Percentiles rank a stretch among this genome's conserved stretches.
These are phyloP conservation scores for Metschnikowia borealis DNA, from an alignment of 805 yeast species.

Conservation along the genomic window DNA sequence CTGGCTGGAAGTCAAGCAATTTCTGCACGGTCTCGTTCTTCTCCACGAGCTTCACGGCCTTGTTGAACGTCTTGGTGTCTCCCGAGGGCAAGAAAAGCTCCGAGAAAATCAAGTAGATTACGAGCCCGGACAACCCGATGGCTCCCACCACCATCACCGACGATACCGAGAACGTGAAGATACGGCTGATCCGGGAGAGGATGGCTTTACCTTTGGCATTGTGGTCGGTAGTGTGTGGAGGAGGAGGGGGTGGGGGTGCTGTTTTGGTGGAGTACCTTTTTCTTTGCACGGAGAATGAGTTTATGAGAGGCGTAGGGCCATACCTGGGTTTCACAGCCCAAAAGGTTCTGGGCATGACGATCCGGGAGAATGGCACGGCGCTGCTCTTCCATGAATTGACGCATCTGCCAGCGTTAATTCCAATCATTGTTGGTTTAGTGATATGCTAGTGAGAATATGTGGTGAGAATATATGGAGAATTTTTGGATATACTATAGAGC, in stretches of 20 bases:
- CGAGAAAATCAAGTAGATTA: constrained; percentile 69
- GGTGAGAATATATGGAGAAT: background rate
- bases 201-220: constrained; percentile 39
- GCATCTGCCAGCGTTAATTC: background rate
- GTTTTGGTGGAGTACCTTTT: constrained; percentile 18
- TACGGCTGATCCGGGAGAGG: constrained; percentile 48
- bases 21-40: constrained; percentile 57
- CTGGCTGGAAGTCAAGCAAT: constrained; percentile 50
- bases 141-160: constrained; percentile 65
- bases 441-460: too few relatives aligned
- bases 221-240: constrained; percentile 32
- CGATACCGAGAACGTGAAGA: constrained; percentile 59
- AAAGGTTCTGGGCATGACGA: background rate
- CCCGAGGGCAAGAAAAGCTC: constrained; percentile 87
- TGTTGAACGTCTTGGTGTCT: constrained; percentile 85
- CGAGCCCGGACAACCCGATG: constrained; percentile 59
- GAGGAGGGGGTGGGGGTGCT: constrained; percentile 35
- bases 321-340: background rate
- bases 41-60: constrained; percentile 76
- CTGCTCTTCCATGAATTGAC: background rate
- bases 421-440: background rate
- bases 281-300: background rate
- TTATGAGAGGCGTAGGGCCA: background rate
- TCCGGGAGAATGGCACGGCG: background rate
- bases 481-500: too few relatives aligned